Evolutionary conservation across 2,329 filamentous ascomycete species (phyloP).

Genomic region (Talaromyces albobiverticillius): DNA sequence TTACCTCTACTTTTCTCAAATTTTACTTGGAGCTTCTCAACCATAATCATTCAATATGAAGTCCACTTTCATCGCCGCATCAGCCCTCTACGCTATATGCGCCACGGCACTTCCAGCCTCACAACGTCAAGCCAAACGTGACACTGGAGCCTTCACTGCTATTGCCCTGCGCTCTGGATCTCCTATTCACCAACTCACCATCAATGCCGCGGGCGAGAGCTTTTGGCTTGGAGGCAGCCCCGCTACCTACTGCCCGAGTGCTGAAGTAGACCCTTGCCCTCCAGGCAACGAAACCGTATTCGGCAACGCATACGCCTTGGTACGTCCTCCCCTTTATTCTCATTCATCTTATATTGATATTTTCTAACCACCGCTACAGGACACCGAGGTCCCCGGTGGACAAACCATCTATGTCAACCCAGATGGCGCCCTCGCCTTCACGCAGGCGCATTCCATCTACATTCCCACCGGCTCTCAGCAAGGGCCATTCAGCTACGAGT

Average conservation of each 20-base stretch:
- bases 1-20: background rate
- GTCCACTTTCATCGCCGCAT: constrained; percentile 9
- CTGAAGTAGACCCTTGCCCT: constrained; percentile 44
- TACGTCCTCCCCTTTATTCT: constrained; percentile 22
- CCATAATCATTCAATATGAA: too few relatives aligned
- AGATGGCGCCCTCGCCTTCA: constrained; percentile 56
- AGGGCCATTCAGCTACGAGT: constrained; percentile 48
- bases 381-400: constrained; percentile 60
- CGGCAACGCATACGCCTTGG: constrained; percentile 34
- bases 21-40: too few relatives aligned
- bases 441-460: constrained; percentile 52
- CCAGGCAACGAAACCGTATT: constrained; percentile 49
- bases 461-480: constrained; percentile 52
- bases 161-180: constrained; percentile 46
- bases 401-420: constrained; percentile 59
- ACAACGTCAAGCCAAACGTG: constrained; percentile 11
- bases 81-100: constrained; percentile 23
- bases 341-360: constrained; percentile 19
- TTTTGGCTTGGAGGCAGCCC: constrained; percentile 52
- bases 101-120: constrained; percentile 22
- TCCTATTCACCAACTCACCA: constrained; percentile 46
- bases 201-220: constrained; percentile 48
- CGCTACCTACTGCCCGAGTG: constrained; percentile 49
- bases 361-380: constrained; percentile 24
- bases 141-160: constrained; percentile 38